These are phyloP conservation scores for Coniochaeta sp. DNA, from an alignment of 2,329 filamentous ascomycete genomes.

Conservation along the genomic window DNA sequence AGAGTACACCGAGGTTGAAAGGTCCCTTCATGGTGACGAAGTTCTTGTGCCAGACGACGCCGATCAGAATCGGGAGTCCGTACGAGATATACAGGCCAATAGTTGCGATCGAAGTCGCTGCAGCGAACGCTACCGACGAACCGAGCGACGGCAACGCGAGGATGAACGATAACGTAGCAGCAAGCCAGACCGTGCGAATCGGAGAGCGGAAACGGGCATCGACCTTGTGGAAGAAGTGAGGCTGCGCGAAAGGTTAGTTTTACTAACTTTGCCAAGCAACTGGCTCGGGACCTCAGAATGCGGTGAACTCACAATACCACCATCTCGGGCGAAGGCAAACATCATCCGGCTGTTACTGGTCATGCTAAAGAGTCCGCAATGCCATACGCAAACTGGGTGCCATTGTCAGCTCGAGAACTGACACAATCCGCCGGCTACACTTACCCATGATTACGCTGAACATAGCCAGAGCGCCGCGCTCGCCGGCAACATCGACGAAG, in stretches of 20 bases:
- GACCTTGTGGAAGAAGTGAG: slow-evolving; percentile 45
- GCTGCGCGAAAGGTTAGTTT: slow-evolving; percentile 15
- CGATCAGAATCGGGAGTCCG: slow-evolving; percentile 48
- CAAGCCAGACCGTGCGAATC: slow-evolving; percentile 47
- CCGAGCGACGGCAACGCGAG: slow-evolving; percentile 49
- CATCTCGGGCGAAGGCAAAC: slow-evolving; percentile 49
- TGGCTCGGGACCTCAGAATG: neutral
- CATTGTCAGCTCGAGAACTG: neutral
- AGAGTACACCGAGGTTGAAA: slow-evolving; percentile 41
- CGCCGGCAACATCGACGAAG: slow-evolving; percentile 47
- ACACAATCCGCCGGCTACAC: slow-evolving; percentile 2
- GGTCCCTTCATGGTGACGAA: slow-evolving; percentile 46
- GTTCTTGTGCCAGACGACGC: slow-evolving; percentile 40
- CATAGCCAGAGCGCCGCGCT: slow-evolving; percentile 45
- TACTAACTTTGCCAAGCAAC: neutral
- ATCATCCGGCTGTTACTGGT: slow-evolving; percentile 52
- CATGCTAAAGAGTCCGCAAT: slow-evolving; percentile 51
- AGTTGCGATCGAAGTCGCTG: slow-evolving; percentile 52
- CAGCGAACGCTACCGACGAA: slow-evolving; percentile 46
- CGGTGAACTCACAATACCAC: slow-evolving; percentile 34
- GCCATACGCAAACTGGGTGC: slow-evolving; percentile 46
- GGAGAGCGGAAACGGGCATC: slow-evolving; percentile 41
- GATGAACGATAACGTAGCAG: slow-evolving; percentile 44
- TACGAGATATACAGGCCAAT: slow-evolving; percentile 53
- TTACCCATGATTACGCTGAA: slow-evolving; percentile 44